Conservation (phyloP, 2,329 filamentous ascomycete species). For the Calonectria pauciramosa region DNA sequence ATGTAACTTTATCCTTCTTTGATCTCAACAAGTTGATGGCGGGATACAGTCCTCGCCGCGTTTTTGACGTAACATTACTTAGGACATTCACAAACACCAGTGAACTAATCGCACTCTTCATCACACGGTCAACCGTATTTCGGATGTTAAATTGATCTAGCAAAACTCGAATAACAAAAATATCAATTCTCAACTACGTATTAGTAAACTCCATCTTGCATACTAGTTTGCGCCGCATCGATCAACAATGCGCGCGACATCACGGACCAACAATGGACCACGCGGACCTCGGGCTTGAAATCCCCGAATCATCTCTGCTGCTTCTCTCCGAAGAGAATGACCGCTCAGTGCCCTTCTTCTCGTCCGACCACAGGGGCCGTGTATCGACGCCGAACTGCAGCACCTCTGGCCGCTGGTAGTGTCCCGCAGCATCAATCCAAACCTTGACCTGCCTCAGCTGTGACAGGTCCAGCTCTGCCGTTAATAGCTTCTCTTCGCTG, state of each 20-base stretch:
- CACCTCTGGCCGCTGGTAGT: background rate
- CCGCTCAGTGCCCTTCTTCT: background rate
- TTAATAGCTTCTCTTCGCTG: background rate
- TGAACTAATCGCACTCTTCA: background rate
- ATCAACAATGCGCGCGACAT: background rate
- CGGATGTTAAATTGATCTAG: background rate
- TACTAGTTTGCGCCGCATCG: background rate
- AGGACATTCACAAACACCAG: background rate
- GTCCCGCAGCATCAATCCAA: background rate
- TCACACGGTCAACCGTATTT: background rate
- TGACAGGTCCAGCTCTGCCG: background rate
- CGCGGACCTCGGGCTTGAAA: background rate
- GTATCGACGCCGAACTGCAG: background rate
- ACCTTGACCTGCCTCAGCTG: background rate
- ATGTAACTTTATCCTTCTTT: background rate
- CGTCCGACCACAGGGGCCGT: background rate
- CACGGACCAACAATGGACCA: background rate
- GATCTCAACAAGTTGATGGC: constrained; percentile 10
- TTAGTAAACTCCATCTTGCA: background rate
- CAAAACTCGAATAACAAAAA: background rate
- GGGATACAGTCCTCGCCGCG: background rate
- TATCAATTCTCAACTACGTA: background rate
- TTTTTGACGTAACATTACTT: background rate
- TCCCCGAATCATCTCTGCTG: background rate
- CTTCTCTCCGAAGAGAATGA: background rate